Percentiles rank a stretch among this genome's conserved stretches.
These are phyloP conservation scores for Parachlorella kessleri DNA, from an alignment of 139 green algal genomes.

Conservation along the genomic window DNA sequence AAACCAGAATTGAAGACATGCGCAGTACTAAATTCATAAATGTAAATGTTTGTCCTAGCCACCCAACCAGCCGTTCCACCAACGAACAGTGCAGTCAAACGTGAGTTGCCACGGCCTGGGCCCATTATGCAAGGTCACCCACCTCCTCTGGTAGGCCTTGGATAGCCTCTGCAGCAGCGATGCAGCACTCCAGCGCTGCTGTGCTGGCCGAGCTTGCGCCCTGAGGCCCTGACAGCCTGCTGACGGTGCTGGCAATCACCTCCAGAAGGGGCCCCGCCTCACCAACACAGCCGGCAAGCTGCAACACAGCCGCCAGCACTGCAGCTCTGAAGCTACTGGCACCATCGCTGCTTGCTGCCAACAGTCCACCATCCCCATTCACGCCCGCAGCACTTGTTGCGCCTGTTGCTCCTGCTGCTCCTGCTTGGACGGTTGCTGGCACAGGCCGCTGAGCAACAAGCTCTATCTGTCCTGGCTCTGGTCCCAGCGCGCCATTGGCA, in stretches of 20 bases:
- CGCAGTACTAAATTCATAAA: too few relatives aligned
- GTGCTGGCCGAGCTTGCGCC: slow-evolving; percentile 33
- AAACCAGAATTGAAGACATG: too few relatives aligned
- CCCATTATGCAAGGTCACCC: too few relatives aligned
- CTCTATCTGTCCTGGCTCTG: background rate
- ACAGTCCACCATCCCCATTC: too few relatives aligned
- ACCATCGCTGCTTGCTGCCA: too few relatives aligned
- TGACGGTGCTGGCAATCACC: slow-evolving; percentile 30
- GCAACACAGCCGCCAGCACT: slow-evolving; percentile 29
- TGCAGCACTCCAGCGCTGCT: slow-evolving; percentile 37
- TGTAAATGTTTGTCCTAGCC: too few relatives aligned
- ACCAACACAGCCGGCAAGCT: slow-evolving; percentile 33
- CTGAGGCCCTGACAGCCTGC: slow-evolving; percentile 17
- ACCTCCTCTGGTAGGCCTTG: slow-evolving; percentile 15
- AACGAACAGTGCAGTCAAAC: too few relatives aligned
- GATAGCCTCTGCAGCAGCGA: slow-evolving; percentile 21
- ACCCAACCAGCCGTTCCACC: too few relatives aligned
- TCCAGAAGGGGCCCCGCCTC: slow-evolving; percentile 41
- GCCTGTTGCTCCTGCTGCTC: background rate
- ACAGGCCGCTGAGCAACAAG: background rate
- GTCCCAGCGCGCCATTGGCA: too few relatives aligned
- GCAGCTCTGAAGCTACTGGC: too few relatives aligned
- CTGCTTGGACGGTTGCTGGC: background rate
- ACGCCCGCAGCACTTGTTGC: background rate
- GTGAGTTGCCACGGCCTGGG: too few relatives aligned